Base-by-base conservation (phyloP, 2,329 filamentous ascomycete genomes). In the Fusarium compactum region DNA sequence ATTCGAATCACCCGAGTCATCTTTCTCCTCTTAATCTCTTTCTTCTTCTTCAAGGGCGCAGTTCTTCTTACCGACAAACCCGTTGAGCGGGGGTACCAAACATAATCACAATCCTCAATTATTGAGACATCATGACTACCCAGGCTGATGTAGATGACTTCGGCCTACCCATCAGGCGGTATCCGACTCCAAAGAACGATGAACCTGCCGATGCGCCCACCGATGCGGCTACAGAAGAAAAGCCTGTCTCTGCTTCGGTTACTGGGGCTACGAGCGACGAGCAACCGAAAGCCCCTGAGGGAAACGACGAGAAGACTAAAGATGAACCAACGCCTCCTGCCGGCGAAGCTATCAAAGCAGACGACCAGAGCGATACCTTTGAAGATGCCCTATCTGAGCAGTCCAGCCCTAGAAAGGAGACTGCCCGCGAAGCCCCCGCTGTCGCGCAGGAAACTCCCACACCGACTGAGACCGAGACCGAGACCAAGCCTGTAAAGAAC, bases 111-210 rank as follows among this genome's bases (percentile, higher is more conserved):
- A 41, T 40, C 52, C 51, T 48, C 56, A 44, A 44, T n/a, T 29
- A 41, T 65, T 56, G 46, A 63, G 65, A 34, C 60, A 74, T 67
- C 74, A 76, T 76, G 74, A 63, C 74, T 58, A 41, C 74, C 16
- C 71, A 65, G 54, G 51, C 64, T 30, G 88, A 91, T 74, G 81
- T 89, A 63, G 91, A 93, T 78, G 91, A 93, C 71, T 93, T 93
- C 77, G 91, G 91, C 53, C 81, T 93, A 69, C 90, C 90, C 20
- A 85, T 91, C 67, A 85, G 83, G 77, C 87, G 84, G 73, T 85
- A 78, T 74, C 74, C 78, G 74, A 80, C 77, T 57, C 78, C 81
- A 29, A 70, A 74, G 43, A 65, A 58, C 53, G 62, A 72, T 40
- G 46, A 62, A 54, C 58, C 71, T 46, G 53, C 51, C 69, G 30